A percentile compares a stretch with the other conserved stretches of the same genome.
These are phyloP conservation scores for Paecilomyces niveus DNA, from an alignment of 2,329 filamentous ascomycete genomes.

Conservation along the genomic window DNA sequence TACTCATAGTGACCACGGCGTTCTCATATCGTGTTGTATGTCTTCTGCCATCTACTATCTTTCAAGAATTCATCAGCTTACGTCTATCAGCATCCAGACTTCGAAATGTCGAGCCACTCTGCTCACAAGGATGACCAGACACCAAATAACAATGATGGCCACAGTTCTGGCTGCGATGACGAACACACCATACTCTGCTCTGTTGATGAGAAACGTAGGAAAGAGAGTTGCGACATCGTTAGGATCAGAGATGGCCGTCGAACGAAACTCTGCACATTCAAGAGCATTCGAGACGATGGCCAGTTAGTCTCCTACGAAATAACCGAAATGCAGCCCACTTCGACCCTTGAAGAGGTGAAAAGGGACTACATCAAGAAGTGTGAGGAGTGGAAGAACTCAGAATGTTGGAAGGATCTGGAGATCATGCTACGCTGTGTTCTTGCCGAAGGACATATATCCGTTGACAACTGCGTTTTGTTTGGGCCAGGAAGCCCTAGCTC, in stretches of 20 bases:
- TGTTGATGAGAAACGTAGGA: not conserved
- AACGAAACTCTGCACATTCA: not conserved
- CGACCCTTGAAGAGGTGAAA: not conserved
- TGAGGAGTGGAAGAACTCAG: not conserved
- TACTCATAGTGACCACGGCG: not conserved
- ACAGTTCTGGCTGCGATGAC: not conserved
- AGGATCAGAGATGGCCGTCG: not conserved
- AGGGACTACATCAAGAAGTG: not conserved
- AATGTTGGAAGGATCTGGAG: not conserved
- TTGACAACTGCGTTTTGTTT: not conserved
- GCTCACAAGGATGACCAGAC: not conserved
- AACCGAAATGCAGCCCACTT: not conserved
- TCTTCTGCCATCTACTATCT: not conserved
- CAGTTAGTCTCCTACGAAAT: not conserved
- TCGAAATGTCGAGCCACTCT: not conserved
- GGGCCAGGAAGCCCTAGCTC: not conserved
- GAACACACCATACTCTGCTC: not conserved
- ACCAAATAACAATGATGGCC: not conserved
- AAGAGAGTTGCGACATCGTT: not conserved
- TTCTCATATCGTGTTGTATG: not conserved
- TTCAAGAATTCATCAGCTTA: not conserved
- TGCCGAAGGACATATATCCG: not conserved
- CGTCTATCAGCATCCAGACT: not conserved
- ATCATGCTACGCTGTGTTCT: not conserved
- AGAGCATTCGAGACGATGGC: not conserved